Percentiles rank a stretch among this genome's conserved stretches.
Conservation (phyloP, 2,329 filamentous ascomycete genomes). For the Neopestalotiopsis rosae region DNA sequence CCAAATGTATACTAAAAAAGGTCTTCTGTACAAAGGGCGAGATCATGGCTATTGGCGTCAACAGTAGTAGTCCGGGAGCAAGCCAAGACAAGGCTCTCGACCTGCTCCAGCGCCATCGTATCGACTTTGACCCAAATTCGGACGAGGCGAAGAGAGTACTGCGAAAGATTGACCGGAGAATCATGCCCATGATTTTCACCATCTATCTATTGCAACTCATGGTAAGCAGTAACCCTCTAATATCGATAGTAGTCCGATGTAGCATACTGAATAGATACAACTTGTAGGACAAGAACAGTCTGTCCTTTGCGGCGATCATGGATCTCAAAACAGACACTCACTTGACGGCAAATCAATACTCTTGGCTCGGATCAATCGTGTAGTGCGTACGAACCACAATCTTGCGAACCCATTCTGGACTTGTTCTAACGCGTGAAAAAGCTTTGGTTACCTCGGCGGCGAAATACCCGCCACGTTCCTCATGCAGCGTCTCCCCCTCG, state of each 20-base stretch:
- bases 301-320: conserved; percentile 10
- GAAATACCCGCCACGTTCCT: conserved; percentile 33
- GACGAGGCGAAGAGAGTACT: conserved; percentile 5
- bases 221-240: background rate
- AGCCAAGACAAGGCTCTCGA: conserved; percentile 8
- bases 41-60: background rate
- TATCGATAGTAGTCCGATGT: background rate
- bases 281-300: conserved; percentile 11
- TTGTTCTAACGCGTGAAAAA: background rate
- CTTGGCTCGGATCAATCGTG: conserved; percentile 48
- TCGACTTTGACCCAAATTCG: conserved; percentile 12
- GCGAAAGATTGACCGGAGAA: conserved; percentile 11
- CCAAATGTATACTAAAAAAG: background rate
- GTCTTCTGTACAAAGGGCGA: background rate
- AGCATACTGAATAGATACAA: background rate
- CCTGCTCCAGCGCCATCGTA: background rate
- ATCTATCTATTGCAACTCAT: conserved; percentile 9
- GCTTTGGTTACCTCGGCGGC: conserved; percentile 30
- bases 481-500: conserved; percentile 32
- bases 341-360: conserved; percentile 45
- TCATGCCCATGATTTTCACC: conserved; percentile 15
- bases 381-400: conserved; percentile 25
- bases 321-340: conserved; percentile 2
- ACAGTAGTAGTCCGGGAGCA: background rate
- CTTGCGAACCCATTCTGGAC: background rate